Conservation (phyloP, 257 asterid genomes). For the Nicotiana knightiana region DNA sequence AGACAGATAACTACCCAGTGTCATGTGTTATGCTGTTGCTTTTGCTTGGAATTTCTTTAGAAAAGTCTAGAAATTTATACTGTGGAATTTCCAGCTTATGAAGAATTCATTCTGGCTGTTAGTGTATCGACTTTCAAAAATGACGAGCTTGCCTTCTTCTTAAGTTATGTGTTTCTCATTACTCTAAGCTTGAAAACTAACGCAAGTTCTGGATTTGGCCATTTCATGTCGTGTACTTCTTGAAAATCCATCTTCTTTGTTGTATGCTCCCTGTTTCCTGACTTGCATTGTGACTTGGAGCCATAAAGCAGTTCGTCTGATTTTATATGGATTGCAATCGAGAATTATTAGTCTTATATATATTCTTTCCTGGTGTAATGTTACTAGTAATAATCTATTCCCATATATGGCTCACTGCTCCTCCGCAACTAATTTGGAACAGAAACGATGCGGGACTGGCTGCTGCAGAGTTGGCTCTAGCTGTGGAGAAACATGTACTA, state of each 20-base stretch:
- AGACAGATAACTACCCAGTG: neutral
- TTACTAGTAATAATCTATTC: neutral
- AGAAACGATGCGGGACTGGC: slow-evolving; percentile 97
- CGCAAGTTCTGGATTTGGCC: neutral
- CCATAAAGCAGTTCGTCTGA: neutral
- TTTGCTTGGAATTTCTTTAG: neutral
- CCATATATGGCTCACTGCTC: neutral
- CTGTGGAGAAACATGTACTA: slow-evolving; percentile 85
- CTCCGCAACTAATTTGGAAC: slow-evolving; percentile 23
- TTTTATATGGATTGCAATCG: neutral
- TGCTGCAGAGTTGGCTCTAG: slow-evolving; percentile 91
- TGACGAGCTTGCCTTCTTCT: neutral
- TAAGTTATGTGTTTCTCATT: neutral
- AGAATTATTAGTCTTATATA: neutral
- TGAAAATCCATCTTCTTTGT: neutral
- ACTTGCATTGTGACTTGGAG: neutral
- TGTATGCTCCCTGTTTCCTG: neutral
- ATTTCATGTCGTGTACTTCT: neutral
- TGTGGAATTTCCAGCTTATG: neutral
- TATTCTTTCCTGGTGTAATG: neutral
- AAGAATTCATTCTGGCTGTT: neutral
- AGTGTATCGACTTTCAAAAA: neutral
- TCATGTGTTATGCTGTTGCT: neutral
- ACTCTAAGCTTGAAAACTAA: neutral
- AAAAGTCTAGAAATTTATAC: neutral